Evolutionary conservation across 805 yeast species (phyloP).

Genomic region (Monosporozyma aerobia): DNA sequence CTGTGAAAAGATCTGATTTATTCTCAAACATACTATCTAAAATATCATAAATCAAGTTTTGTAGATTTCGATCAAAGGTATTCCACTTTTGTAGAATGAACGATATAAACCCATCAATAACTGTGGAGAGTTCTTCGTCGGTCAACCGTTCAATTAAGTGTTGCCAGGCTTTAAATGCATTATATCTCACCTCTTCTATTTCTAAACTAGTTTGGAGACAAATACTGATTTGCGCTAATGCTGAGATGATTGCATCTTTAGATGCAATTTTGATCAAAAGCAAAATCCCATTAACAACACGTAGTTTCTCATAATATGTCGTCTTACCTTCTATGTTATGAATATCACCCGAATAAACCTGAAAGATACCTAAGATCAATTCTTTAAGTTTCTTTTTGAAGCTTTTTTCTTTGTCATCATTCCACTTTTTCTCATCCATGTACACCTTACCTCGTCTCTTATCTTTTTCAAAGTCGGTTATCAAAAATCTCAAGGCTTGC

Average conservation of each 20-base stretch:
- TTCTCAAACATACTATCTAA: conserved; percentile 30
- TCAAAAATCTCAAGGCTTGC: conserved; percentile 18
- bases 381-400: conserved; percentile 41
- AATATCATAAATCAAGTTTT: conserved; percentile 43
- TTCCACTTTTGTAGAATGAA: conserved; percentile 62
- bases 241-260: conserved; percentile 48
- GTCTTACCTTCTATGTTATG: conserved; percentile 64
- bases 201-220: conserved; percentile 76
- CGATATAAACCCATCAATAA: conserved; percentile 68
- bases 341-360: conserved; percentile 68
- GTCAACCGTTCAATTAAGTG: conserved; percentile 49
- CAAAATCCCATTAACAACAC: conserved; percentile 65
- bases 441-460: conserved; percentile 21
- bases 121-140: conserved; percentile 47
- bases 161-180: conserved; percentile 62
- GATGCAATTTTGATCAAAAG: conserved; percentile 47
- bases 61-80: conserved; percentile 40
- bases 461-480: conserved; percentile 24
- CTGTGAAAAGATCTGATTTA: conserved; percentile 12
- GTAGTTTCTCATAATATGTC: conserved; percentile 62
- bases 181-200: conserved; percentile 46
- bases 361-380: conserved; percentile 65
- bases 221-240: conserved; percentile 77
- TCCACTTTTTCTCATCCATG: conserved; percentile 22
- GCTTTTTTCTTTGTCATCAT: conserved; percentile 20